Percentiles rank a stretch among this genome's conserved stretches.
Conservation (phyloP, 768 basidiomycete genomes). For the Strobilomyces dryophilus region DNA sequence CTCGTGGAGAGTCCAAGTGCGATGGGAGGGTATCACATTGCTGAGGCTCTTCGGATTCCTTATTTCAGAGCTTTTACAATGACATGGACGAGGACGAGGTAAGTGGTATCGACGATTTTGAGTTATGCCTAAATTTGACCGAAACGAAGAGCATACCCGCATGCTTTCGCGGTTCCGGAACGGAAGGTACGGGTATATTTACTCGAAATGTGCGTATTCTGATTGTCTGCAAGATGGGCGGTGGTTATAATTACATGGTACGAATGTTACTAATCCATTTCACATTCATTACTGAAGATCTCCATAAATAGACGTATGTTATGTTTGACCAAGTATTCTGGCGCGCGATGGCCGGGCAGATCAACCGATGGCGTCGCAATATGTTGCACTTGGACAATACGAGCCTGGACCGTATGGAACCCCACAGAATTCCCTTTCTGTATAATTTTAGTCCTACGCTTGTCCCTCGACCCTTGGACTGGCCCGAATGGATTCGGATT, state of each 20-base stretch:
- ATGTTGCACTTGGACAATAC: slow-evolving; percentile 73
- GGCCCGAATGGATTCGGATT: slow-evolving; percentile 98
- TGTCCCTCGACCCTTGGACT: slow-evolving; percentile 92
- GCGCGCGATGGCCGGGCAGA: slow-evolving; percentile 89
- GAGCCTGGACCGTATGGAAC: slow-evolving; percentile 91
- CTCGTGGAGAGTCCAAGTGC: slow-evolving; percentile 94
- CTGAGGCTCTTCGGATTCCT: slow-evolving; percentile 88
- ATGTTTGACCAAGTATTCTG: slow-evolving; percentile 99
- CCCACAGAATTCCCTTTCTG: slow-evolving; percentile 95
- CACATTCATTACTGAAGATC: background rate
- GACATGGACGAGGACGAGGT: slow-evolving; percentile 96
- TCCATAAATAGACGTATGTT: slow-evolving; percentile 69
- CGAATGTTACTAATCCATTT: slow-evolving; percentile 13
- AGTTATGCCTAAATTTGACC: background rate
- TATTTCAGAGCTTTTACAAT: slow-evolving; percentile 97
- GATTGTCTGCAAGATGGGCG: slow-evolving; percentile 70
- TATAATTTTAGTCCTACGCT: slow-evolving; percentile 94
- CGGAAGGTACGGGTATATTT: slow-evolving; percentile 56
- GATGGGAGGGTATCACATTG: slow-evolving; percentile 97
- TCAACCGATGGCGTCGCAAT: slow-evolving; percentile 90
- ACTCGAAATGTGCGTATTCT: slow-evolving; percentile 9
- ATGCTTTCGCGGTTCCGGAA: slow-evolving; percentile 97
- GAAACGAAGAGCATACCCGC: slow-evolving; percentile 77
- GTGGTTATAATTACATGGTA: slow-evolving; percentile 98
- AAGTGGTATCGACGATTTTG: background rate